Conservation (phyloP, 345 rosid genomes). For the Acer negundo region DNA sequence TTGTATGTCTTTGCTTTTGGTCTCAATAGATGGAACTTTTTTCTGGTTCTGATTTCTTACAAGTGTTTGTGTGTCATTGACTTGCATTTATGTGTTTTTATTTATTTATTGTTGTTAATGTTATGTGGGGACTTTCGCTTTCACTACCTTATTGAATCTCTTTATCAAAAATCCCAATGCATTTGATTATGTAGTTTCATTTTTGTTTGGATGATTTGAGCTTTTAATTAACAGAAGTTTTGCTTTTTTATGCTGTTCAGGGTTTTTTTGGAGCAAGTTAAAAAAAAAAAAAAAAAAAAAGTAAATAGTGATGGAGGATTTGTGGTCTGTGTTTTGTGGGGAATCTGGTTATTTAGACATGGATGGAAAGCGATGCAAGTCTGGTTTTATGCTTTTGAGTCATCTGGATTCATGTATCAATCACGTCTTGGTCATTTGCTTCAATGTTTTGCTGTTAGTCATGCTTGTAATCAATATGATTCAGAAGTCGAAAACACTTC, state of each 20-base stretch:
- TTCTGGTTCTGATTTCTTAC: neutral
- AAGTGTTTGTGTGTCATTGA: neutral
- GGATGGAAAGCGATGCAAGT: constrained; percentile 23
- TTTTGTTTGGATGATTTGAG: neutral
- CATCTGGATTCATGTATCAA: constrained; percentile 54
- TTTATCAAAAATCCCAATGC: too few species aligned
- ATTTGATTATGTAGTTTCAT: neutral
- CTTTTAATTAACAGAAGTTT: neutral
- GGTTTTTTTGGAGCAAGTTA: constrained; percentile 1
- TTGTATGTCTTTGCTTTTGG: neutral
- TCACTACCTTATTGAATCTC: too few species aligned
- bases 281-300: neutral
- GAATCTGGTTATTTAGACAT: constrained; percentile 35
- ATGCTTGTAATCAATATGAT: constrained; percentile 47
- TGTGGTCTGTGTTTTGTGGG: constrained; percentile 65
- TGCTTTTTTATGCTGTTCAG: neutral
- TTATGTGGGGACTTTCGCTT: too few species aligned
- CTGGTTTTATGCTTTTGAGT: constrained; percentile 22
- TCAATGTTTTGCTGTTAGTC: constrained; percentile 47
- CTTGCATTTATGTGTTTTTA: neutral
- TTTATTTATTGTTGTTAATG: neutral
- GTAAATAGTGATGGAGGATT: constrained; percentile 31
- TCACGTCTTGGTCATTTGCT: constrained; percentile 49
- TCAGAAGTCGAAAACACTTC: constrained; percentile 36
- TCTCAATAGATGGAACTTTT: neutral